Evolutionary conservation across 1,139 yeast genomes (phyloP).

Genomic region (Sugiyamaella neomexicana): DNA sequence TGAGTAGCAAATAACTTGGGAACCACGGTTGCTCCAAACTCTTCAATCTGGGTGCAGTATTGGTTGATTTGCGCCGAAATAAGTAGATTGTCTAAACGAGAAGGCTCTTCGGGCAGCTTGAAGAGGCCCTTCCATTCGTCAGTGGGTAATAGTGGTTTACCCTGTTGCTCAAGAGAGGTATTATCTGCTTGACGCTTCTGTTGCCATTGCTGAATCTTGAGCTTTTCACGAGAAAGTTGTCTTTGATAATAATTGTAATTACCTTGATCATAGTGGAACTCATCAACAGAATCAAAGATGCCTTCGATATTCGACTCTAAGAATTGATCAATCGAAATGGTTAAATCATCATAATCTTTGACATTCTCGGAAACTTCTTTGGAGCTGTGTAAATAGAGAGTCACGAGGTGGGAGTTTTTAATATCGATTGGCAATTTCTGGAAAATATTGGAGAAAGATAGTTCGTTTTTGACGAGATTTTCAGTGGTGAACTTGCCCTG

Average conservation of each 20-base stretch:
- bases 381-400: slow-evolving; percentile 44
- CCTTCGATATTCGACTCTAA: slow-evolving; percentile 58
- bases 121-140: slow-evolving; percentile 70
- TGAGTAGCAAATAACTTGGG: slow-evolving; percentile 61
- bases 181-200: slow-evolving; percentile 70
- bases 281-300: slow-evolving; percentile 72
- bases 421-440: slow-evolving; percentile 70
- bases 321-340: slow-evolving; percentile 45
- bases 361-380: slow-evolving; percentile 33
- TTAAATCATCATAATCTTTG: slow-evolving; percentile 40
- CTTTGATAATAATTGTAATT: slow-evolving; percentile 80
- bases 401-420: slow-evolving; percentile 58
- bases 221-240: slow-evolving; percentile 67
- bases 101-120: slow-evolving; percentile 73
- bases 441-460: slow-evolving; percentile 67
- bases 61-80: slow-evolving; percentile 68
- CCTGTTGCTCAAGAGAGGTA: slow-evolving; percentile 54
- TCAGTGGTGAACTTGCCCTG: slow-evolving; percentile 61
- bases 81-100: slow-evolving; percentile 71
- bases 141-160: slow-evolving; percentile 53
- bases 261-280: slow-evolving; percentile 76
- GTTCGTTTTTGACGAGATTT: slow-evolving; percentile 57
- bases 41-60: slow-evolving; percentile 66
- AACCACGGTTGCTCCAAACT: slow-evolving; percentile 58
- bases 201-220: slow-evolving; percentile 74